Percentiles rank a stretch among this genome's conserved stretches.
phyloP scores from a whole-genome alignment of 352 stramenopile genomes.

The Phytophthora hibernalis region DNA sequence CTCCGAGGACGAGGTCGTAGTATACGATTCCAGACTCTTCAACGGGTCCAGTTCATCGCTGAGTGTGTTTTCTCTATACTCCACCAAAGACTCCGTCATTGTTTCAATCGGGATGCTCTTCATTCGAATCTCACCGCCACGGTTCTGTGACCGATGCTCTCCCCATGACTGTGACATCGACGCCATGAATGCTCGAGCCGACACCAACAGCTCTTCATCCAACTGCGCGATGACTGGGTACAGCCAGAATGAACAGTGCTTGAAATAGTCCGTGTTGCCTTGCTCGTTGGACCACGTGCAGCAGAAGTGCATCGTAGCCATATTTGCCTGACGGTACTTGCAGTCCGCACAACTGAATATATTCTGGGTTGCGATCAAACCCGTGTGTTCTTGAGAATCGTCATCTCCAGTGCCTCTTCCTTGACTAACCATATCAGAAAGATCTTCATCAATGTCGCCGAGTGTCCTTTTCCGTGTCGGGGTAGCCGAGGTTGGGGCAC shows the following conservation, averaged over 20 bases:
- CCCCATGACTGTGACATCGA: constrained; percentile 74
- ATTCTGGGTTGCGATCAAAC: constrained; percentile 66
- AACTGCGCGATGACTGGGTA: constrained; percentile 86
- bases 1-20: constrained; percentile 70
- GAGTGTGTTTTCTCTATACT: constrained; percentile 83
- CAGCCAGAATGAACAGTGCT: constrained; percentile 90
- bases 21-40: constrained; percentile 71
- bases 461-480: constrained; percentile 45
- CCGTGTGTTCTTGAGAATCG: constrained; percentile 42
- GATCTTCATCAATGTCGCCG: constrained; percentile 58
- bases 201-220: constrained; percentile 86
- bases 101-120: constrained; percentile 87
- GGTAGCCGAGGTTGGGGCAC: constrained; percentile 15
- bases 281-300: constrained; percentile 92
- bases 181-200: constrained; percentile 78
- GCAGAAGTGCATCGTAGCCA: constrained; percentile 88
- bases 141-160: constrained; percentile 72
- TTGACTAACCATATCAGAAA: constrained; percentile 53
- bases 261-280: constrained; percentile 89
- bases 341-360: constrained; percentile 88
- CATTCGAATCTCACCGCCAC: constrained; percentile 77
- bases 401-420: constrained; percentile 27
- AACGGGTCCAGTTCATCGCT: constrained; percentile 85
- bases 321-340: constrained; percentile 78
- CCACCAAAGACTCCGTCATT: constrained; percentile 73